These are phyloP conservation scores for Wickerhamomyces sp. DNA, from an alignment of 1,139 yeast genomes.

Conservation along the genomic window DNA sequence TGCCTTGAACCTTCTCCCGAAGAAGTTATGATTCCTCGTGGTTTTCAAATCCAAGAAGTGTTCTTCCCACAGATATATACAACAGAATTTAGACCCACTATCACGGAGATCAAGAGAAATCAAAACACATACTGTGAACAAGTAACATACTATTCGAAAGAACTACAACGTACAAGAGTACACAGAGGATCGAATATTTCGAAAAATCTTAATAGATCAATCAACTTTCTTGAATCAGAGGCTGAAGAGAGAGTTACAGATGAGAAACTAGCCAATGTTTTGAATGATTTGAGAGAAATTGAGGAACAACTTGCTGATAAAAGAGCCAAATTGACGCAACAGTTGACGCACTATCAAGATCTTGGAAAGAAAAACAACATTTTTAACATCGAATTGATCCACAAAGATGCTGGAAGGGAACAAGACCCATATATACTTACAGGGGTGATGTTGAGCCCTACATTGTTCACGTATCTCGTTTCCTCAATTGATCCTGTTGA, in stretches of 20 bases:
- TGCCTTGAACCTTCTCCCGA: conserved; percentile 32
- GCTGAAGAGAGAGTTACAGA: conserved; percentile 8
- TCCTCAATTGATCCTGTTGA: conserved; percentile 1
- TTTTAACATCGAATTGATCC: conserved; percentile 21
- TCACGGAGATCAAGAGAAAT: conserved; percentile 16
- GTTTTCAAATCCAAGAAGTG: conserved; percentile 29
- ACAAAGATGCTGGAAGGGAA: conserved; percentile 15
- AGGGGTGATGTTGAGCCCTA: conserved; percentile 26
- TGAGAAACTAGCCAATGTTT: conserved; percentile 7
- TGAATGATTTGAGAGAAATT: conserved; percentile 14
- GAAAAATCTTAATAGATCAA: conserved; percentile 26
- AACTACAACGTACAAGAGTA: conserved; percentile 24
- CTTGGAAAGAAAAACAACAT: conserved; percentile 14
- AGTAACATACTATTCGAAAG: conserved; percentile 16
- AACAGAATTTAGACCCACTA: conserved; percentile 21
- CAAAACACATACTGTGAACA: conserved; percentile 21
- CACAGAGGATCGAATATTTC: conserved; percentile 31
- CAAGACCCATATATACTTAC: conserved; percentile 30
- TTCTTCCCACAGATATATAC: conserved; percentile 45
- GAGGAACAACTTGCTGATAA: conserved; percentile 5
- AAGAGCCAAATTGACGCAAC: conserved; percentile 9
- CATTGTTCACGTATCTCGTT: conserved; percentile 24
- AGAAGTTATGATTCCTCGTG: conserved; percentile 24
- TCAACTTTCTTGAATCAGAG: conserved; percentile 20
- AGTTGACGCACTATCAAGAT: conserved; percentile 13